Percentiles rank a stretch among this genome's conserved stretches.
phyloP scores from a whole-genome alignment of 2,329 filamentous ascomycete species.

The Phialocephala subalpina region DNA sequence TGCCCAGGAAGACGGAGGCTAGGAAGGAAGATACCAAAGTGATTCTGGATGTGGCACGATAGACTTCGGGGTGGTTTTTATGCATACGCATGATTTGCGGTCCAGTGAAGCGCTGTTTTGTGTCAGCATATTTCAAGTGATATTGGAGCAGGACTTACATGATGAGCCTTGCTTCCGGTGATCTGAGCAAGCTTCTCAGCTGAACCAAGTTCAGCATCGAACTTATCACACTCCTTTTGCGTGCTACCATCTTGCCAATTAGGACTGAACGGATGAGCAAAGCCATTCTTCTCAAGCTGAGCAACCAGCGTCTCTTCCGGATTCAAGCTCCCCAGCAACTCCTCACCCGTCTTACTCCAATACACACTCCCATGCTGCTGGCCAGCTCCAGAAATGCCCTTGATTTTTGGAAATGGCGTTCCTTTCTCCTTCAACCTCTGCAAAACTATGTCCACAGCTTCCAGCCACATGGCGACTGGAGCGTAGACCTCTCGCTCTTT shows the following conservation, averaged over 20 bases:
- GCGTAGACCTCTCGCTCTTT: constrained; percentile 89
- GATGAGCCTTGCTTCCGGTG: constrained; percentile 93
- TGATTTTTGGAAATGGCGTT: constrained; percentile 77
- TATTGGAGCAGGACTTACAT: constrained; percentile 65
- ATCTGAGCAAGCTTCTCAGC: constrained; percentile 74
- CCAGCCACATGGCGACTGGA: constrained; percentile 93
- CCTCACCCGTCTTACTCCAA: constrained; percentile 78
- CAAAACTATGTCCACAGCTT: constrained; percentile 88
- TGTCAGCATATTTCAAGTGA: constrained; percentile 25
- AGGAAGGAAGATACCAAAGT: constrained; percentile 96
- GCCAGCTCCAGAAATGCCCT: constrained; percentile 87
- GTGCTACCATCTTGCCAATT: constrained; percentile 99
- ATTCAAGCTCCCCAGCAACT: constrained; percentile 68
- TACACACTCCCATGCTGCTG: constrained; percentile 99
- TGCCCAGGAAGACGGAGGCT: constrained; percentile 86
- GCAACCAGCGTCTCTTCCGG: constrained; percentile 69
- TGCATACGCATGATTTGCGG: constrained; percentile 93
- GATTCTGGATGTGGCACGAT: constrained; percentile 82
- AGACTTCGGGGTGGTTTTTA: constrained; percentile 80
- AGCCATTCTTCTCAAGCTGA: constrained; percentile 72
- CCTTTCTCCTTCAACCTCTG: constrained; percentile 72
- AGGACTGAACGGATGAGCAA: constrained; percentile 87
- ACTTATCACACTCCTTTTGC: constrained; percentile 87
- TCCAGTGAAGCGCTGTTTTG: constrained; percentile 85
- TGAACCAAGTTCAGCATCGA: constrained; percentile 76